phyloP scores from a whole-genome alignment of 768 basidiomycete genomes.

The Russula compacta region DNA sequence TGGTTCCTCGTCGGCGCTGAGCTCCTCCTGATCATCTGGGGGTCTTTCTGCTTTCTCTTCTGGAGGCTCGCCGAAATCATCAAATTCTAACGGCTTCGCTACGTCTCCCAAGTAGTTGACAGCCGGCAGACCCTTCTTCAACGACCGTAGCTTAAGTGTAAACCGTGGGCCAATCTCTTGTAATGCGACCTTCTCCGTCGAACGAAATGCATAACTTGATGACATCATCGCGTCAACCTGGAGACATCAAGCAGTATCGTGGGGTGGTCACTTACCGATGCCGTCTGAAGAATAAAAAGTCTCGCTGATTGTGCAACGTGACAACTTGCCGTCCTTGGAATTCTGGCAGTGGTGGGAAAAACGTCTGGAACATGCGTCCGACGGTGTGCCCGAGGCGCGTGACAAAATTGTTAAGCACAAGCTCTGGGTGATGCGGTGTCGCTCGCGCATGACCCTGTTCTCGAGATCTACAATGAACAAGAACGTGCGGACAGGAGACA shows the following conservation, averaged over 20 bases:
- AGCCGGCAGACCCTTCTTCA: slow-evolving; percentile 82
- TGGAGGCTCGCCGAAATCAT: slow-evolving; percentile 27
- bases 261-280: slow-evolving; percentile 55
- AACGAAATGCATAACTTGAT: slow-evolving; percentile 81
- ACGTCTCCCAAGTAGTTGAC: slow-evolving; percentile 61
- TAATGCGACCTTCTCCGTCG: slow-evolving; percentile 79
- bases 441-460: slow-evolving; percentile 82
- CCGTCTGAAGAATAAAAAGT: slow-evolving; percentile 94
- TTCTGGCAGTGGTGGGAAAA: slow-evolving; percentile 91
- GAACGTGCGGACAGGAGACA: neutral
- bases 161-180: slow-evolving; percentile 99
- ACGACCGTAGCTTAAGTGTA: slow-evolving; percentile 84
- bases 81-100: slow-evolving; percentile 48
- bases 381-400: slow-evolving; percentile 90
- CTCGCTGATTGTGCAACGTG: slow-evolving; percentile 93
- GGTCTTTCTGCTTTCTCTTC: slow-evolving; percentile 25
- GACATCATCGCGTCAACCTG: slow-evolving; percentile 9
- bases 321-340: slow-evolving; percentile 97
- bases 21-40: slow-evolving; percentile 24
- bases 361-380: slow-evolving; percentile 91
- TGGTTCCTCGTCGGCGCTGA: slow-evolving; percentile 15
- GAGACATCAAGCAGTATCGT: slow-evolving; percentile 7
- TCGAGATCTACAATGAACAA: neutral
- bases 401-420: slow-evolving; percentile 89
- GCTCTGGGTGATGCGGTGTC: slow-evolving; percentile 89